Base-by-base conservation (phyloP, 805 yeast species). In the Ogataea saltuana region DNA sequence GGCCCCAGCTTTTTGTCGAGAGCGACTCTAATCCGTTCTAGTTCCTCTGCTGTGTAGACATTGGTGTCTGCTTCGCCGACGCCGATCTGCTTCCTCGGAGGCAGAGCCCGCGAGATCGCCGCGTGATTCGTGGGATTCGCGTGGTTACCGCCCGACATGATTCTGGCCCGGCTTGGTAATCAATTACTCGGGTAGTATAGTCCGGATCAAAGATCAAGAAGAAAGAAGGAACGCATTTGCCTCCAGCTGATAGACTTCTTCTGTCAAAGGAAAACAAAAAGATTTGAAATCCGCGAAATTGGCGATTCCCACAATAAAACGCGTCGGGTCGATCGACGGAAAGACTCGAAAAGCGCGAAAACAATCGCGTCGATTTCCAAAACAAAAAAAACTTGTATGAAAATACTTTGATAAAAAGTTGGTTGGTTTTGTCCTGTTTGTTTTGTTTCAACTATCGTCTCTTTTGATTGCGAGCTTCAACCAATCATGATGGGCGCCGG, bases 1-100 rank as follows among this genome's bases (percentile, higher is more conserved):
- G 93, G 91, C 0, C 93, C 93, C 13, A 86, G 56, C 44, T 76
- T 64, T 29, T 54, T 60, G 32, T 61, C 64, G 27, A 71, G 59
- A 6, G 65, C 65, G 12, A 39, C 37, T 23, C 51, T 48, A 28
- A 67, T 55, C 10, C 55, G 44, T 21, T 45, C 54, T 4, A 50
- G 39, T 41, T 66, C 68, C 19, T 58, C 63, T 1, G 42, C 39
- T 1, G 63, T 46, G 33, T 59, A 64, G 2, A 42, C 27, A 11
- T 19, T 12, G 11, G 27, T 18, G 11, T 13, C n/a, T n/a, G n/a
- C n/a, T n/a, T n/a, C 32, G 9, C 30, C 28, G 16, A 29, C 48
- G 19, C 16, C 12, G 22, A 13, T 22, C 25, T 33, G 36, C 16
- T 27, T 41, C 27, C 37, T 45, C 27, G 36, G 30, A 21, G 53